Evolutionary conservation across 169 alveolate species (phyloP), one percentile per base, ranked within the genome.

Genomic region (Cryptosporidium ubiquitum): DNA sequence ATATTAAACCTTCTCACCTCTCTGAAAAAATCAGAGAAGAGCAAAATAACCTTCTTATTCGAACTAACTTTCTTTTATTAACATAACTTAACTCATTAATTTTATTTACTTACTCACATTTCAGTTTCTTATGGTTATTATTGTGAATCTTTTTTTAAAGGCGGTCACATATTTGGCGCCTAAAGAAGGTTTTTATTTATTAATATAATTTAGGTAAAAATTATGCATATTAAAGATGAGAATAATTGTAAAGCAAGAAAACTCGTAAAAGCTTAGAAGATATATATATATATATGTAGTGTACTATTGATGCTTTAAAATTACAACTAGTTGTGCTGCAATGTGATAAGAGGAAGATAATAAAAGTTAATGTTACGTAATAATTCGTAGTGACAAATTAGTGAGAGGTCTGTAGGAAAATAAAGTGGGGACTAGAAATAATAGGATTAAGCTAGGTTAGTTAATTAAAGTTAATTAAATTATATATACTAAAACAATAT

Each of bases 111-210:
- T 31, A 33, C 71, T 35, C 31, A 64, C 71, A 33, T 31, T 20
- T 31, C 71, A 64, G 14, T 58, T 14, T 29, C 7, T 64, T 10
- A 64, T 3, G 14, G 12, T 14, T 14, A 0, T 26, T 20, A 18
- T 35, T n/a, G 37, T 64, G 31, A 64, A 64, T 64, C 71, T 64
- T 37, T 64, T 35, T 35, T 33, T 64, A 33, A 33, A 0, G 49
- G 71, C 71, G 71, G 49, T 4, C 66, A 55, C 14, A 37, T 26
- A 3, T 64, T 16, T 31, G 71, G 71, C 71, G 71, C 71, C 66
- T 0, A 2, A 6, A 14, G 23, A 1, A 4, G 23, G 7, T 5
- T 14, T 40, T 7, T 40, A 3, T 47, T 12, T 1, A 47, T 14
- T 47, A 37, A 37, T 12, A 14, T 47, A 47, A 47, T 47, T 47